These are phyloP conservation scores for Citrus australasica DNA, from an alignment of 345 rosid genomes.

Conservation along the genomic window DNA sequence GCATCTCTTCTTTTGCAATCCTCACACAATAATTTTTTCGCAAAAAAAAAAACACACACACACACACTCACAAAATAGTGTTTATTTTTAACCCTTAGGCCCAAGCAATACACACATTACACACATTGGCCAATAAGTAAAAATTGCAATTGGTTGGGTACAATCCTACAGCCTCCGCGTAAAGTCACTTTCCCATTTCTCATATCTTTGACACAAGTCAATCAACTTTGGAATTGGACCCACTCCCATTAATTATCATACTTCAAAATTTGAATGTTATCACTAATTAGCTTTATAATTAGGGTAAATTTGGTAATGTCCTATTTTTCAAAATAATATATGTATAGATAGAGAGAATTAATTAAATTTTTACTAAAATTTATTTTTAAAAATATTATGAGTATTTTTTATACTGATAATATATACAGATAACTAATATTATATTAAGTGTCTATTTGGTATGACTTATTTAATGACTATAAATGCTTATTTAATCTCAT, in stretches of 20 bases:
- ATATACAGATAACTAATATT: too few relatives aligned
- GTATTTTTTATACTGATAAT: too few relatives aligned
- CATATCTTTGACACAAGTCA: constrained; percentile 10
- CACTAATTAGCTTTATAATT: neutral
- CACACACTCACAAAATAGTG: constrained; percentile 3
- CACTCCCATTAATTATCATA: neutral
- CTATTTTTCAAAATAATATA: too few relatives aligned
- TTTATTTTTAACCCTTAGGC: neutral
- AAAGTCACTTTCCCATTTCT: constrained; percentile 18
- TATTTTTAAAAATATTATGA: too few relatives aligned
- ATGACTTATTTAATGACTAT: too few relatives aligned
- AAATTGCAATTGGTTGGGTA: neutral
- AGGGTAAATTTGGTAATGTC: too few relatives aligned
- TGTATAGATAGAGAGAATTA: too few relatives aligned
- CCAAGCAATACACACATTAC: neutral
- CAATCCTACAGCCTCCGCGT: constrained; percentile 2
- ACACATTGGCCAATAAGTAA: neutral
- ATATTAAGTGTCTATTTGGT: too few relatives aligned
- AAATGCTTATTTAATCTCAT: too few relatives aligned
- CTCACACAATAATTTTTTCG: constrained; percentile 7
- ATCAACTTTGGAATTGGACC: neutral
- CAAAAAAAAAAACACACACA: neutral
- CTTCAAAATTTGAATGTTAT: neutral
- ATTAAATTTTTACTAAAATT: too few relatives aligned
- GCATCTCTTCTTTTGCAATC: neutral